Evolutionary conservation across 2,329 filamentous ascomycete species (phyloP), one percentile per base, ranked within the genome.

Genomic region (Akanthomyces dipterigenus): DNA sequence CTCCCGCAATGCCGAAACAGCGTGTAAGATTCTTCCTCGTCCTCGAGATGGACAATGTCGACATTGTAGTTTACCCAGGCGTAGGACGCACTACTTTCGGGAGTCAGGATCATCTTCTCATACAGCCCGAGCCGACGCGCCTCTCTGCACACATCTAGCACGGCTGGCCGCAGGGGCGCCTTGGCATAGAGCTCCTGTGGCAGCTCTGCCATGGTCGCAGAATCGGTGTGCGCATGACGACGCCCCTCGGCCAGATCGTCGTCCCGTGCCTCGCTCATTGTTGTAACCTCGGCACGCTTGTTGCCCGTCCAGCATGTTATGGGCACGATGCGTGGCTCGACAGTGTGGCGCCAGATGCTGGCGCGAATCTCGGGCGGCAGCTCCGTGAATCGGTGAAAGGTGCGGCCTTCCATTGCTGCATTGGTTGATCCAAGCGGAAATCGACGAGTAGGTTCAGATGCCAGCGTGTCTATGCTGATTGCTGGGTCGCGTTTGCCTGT

Each of bases 321-420:
- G 31, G 46, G 45, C 20, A 51, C 45, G 20, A 40, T 49, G 18
- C 56, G 43, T 40, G 43, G 56, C 36, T 50, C 31, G 1, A 59
- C 42, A 7, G 56, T 28, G 22, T 49, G 45, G 14, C 36, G 56
- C 45, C 46, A 59, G 16, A 59, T 51, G 24, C 26, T 9, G 43
- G 36, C 24, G 20, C 56, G 46, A 49, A 59, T 49, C 38, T 59
- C 56, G 4, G 43, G 24, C 11, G 56, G 56, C 38, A 59, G 56
- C 22, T 45, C 22, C 28, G 24, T 4, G 26, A 56, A 56, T 4
- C 34, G 43, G 20, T 56, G 54, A 20, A 56, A 46, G 18, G 2
- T 48, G 22, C 45, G 22, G 24, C 18, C 4, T 12, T 16, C 20
- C 24, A 48, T 48, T 6, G 8, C 18, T 4, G 1, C 4, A 18